Conservation (phyloP, 1,139 yeast species). For the Magnusiomyces ingens region DNA sequence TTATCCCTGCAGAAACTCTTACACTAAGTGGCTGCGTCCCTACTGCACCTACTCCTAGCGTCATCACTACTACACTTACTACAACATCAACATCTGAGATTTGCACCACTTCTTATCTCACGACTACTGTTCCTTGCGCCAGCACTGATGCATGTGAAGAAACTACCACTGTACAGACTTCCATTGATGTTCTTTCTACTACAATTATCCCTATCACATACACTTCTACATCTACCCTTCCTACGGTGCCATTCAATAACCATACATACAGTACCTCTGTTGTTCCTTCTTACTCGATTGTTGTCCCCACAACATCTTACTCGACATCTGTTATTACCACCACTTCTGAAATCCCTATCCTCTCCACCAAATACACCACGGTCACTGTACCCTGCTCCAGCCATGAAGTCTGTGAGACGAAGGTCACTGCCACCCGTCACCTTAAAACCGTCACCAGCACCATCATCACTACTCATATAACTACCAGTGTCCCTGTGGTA, state of each 20-base stretch:
- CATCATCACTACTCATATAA: neutral
- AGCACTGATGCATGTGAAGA: neutral
- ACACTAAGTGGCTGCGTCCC: constrained; percentile 10
- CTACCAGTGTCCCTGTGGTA: neutral
- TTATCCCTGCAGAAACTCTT: constrained; percentile 3
- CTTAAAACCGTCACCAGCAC: neutral
- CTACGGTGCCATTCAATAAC: neutral
- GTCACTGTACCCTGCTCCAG: constrained; percentile 1
- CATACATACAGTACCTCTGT: neutral
- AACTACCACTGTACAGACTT: constrained; percentile 1
- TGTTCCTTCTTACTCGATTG: neutral
- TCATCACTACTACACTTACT: neutral
- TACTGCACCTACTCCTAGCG: neutral
- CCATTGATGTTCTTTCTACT: constrained; percentile 3
- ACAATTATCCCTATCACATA: constrained; percentile 6
- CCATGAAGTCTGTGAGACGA: neutral
- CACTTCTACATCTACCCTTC: neutral
- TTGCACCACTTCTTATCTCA: constrained; percentile 1
- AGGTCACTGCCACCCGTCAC: neutral
- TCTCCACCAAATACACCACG: neutral
- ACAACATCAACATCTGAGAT: neutral
- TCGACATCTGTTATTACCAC: neutral
- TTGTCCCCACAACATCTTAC: neutral
- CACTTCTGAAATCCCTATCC: neutral
- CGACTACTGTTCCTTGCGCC: constrained; percentile 4